phyloP scores from a whole-genome alignment of 257 asterid species.

The Solanum chaucha region DNA sequence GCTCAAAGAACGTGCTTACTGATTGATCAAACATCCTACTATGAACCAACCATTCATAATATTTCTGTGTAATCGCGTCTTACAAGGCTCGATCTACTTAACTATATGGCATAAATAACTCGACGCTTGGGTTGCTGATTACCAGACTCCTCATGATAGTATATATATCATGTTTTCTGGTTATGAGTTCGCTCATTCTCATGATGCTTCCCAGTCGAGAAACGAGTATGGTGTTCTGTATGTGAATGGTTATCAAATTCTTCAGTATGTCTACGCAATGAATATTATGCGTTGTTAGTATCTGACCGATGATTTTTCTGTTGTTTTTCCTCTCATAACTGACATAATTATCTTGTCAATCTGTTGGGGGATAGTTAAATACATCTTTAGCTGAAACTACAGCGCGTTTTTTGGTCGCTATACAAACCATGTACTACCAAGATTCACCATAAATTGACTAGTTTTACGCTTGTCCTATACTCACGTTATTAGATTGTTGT shows the following conservation, averaged over 20 bases:
- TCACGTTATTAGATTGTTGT: too few relatives aligned
- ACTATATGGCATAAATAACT: not conserved
- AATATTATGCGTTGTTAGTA: not conserved
- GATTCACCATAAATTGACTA: not conserved
- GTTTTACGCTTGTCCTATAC: too few relatives aligned
- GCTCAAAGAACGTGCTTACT: conserved; percentile 22
- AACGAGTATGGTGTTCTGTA: not conserved
- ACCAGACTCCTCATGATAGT: conserved; percentile 14
- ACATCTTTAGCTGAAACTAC: not conserved
- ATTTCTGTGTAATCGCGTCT: not conserved
- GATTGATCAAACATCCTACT: not conserved
- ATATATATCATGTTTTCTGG: not conserved
- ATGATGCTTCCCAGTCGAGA: conserved; percentile 41
- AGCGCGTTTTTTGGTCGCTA: not conserved
- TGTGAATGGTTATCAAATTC: not conserved
- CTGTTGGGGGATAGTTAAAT: not conserved
- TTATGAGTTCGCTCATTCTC: conserved; percentile 23
- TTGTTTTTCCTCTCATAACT: not conserved
- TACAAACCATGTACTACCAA: too few relatives aligned
- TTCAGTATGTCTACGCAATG: not conserved
- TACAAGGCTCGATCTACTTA: not conserved
- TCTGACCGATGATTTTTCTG: not conserved
- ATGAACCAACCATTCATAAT: not conserved
- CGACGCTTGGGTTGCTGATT: conserved; percentile 42
- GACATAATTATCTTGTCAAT: not conserved